phyloP scores from a whole-genome alignment of 306 rosid species.

The Sechiopsis laciniata region DNA sequence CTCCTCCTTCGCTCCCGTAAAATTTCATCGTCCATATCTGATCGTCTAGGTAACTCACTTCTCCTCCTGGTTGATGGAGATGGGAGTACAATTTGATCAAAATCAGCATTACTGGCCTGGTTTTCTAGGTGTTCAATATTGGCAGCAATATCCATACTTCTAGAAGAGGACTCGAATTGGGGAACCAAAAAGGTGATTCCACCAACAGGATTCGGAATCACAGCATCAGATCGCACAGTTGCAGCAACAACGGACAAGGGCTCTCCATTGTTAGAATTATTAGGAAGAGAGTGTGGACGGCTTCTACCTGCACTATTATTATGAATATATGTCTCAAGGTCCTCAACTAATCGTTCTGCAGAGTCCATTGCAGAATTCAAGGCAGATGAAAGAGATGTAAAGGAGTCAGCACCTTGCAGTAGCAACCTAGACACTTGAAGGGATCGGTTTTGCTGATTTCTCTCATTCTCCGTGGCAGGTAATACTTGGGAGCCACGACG shows the following conservation, averaged over 20 bases:
- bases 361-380: constrained; percentile 59
- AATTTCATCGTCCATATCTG: constrained; percentile 26
- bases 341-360: constrained; percentile 57
- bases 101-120: constrained; percentile 31
- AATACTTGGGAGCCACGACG: constrained; percentile 27
- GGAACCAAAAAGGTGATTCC: constrained; percentile 30
- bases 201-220: constrained; percentile 31
- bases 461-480: constrained; percentile 23
- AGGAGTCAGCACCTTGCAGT: constrained; percentile 47
- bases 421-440: constrained; percentile 34
- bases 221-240: constrained; percentile 33
- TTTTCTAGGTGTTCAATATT: constrained; percentile 29
- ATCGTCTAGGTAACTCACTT: constrained; percentile 27
- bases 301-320: constrained; percentile 25
- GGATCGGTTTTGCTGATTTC: constrained; percentile 28
- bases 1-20: constrained; percentile 48
- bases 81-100: constrained; percentile 18
- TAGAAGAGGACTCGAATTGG: constrained; percentile 33
- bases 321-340: constrained; percentile 44
- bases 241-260: constrained; percentile 29
- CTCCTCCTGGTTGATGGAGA: constrained; percentile 45
- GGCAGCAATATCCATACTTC: constrained; percentile 26
- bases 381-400: constrained; percentile 59
- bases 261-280: constrained; percentile 27
- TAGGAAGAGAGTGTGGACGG: constrained; percentile 23